These are phyloP conservation scores for Monilinia laxa DNA, from an alignment of 2,329 filamentous ascomycete species.

Conservation along the genomic window DNA sequence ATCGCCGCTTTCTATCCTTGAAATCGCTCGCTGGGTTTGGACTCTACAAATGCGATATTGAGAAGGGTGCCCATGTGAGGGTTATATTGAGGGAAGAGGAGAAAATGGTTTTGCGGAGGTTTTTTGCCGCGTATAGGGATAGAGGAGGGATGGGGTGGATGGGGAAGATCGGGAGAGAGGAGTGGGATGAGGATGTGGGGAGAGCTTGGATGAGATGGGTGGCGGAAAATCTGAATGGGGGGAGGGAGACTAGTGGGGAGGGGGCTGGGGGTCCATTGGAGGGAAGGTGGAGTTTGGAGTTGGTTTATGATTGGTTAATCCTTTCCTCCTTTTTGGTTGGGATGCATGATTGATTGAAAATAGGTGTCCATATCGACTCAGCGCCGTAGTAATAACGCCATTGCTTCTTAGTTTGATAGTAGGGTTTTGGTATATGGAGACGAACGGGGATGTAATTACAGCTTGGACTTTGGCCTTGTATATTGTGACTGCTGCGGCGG, in stretches of 20 bases:
- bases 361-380: slow-evolving; percentile 33
- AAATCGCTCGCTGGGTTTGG: neutral
- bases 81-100: neutral
- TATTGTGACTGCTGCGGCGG: slow-evolving; percentile 35
- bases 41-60: slow-evolving; percentile 13
- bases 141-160: no score
- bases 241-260: neutral
- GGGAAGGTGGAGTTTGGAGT: slow-evolving; percentile 17
- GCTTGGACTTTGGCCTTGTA: slow-evolving; percentile 34
- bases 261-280: slow-evolving; percentile 1
- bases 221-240: neutral
- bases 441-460: slow-evolving; percentile 30
- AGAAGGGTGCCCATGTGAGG: neutral
- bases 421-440: slow-evolving; percentile 32
- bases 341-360: no score
- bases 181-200: slow-evolving; percentile 12
- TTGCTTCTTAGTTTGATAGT: slow-evolving; percentile 28
- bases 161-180: neutral
- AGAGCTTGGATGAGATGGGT: slow-evolving; percentile 6
- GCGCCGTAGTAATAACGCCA: slow-evolving; percentile 27
- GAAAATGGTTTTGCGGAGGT: slow-evolving; percentile 3
- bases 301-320: slow-evolving; percentile 14
- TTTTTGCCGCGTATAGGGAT: slow-evolving; percentile 2
- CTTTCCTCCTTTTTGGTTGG: neutral
- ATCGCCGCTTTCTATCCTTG: neutral